Percentiles rank a stretch among this genome's conserved stretches.
phyloP scores from a whole-genome alignment of 805 yeast genomes.

The Wickerhamiella parazyma region DNA sequence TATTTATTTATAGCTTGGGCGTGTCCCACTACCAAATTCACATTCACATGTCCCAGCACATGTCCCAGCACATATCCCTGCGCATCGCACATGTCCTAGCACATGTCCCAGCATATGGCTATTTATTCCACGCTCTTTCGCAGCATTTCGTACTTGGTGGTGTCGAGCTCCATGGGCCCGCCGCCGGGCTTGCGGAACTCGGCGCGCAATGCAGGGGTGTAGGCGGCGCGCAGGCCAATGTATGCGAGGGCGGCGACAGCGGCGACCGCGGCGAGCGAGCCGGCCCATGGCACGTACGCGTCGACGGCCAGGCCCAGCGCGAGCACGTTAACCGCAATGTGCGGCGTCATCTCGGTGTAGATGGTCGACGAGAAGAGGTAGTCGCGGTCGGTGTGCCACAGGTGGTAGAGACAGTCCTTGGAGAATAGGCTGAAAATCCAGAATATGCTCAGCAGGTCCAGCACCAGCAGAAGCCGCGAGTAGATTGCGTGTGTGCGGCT shows the following conservation, averaged over 20 bases:
- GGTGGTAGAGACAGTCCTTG: background rate
- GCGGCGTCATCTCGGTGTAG: constrained; percentile 8
- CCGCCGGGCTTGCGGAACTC: constrained; percentile 4
- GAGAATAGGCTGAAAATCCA: constrained; percentile 2
- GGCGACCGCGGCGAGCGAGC: background rate
- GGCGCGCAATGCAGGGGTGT: constrained; percentile 1
- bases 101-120: too few species aligned
- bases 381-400: constrained; percentile 8
- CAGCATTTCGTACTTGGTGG: constrained; percentile 1
- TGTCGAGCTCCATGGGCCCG: constrained; percentile 3
- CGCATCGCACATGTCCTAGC: too few species aligned
- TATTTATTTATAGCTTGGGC: too few species aligned
- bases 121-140: constrained; percentile 4
- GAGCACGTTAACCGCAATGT: background rate
- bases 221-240: background rate
- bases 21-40: too few species aligned
- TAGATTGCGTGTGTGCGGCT: constrained; percentile 6
- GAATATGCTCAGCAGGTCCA: constrained; percentile 2
- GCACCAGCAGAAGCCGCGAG: constrained; percentile 1
- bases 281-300: background rate
- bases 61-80: too few species aligned
- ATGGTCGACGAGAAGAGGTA: background rate
- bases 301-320: constrained; percentile 2
- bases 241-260: background rate
- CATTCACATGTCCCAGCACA: too few species aligned